A percentile compares a stretch with the other conserved stretches of the same genome.
phyloP scores from a whole-genome alignment of 2,329 filamentous ascomycete species.

The Pestalotiopsis fici region DNA sequence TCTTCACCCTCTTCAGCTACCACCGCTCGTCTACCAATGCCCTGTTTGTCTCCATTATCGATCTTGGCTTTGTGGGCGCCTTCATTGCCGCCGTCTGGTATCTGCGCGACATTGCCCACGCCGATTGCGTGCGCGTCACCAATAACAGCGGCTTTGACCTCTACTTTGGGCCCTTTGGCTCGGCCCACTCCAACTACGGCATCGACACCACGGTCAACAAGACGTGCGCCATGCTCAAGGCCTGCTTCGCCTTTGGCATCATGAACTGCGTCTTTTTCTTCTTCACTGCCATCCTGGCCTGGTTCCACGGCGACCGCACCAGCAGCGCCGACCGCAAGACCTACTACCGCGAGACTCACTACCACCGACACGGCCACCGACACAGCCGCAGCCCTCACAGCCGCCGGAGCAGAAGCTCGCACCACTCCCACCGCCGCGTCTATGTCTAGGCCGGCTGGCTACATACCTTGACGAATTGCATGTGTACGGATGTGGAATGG shows the following conservation, averaged over 20 bases:
- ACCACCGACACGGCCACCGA: slow-evolving; percentile 47
- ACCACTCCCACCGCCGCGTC: slow-evolving; percentile 52
- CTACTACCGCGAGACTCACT: slow-evolving; percentile 47
- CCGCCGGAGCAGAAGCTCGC: slow-evolving; percentile 30
- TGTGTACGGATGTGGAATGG: too few species aligned
- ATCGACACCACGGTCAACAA: slow-evolving; percentile 65
- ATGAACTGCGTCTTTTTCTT: slow-evolving; percentile 85
- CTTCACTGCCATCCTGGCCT: slow-evolving; percentile 72
- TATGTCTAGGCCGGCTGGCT: slow-evolving; percentile 43
- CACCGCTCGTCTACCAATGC: slow-evolving; percentile 62
- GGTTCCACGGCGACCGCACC: slow-evolving; percentile 50
- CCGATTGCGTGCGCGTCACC: slow-evolving; percentile 67
- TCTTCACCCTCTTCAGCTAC: slow-evolving; percentile 68
- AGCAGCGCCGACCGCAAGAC: slow-evolving; percentile 33
- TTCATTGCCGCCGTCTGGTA: slow-evolving; percentile 64
- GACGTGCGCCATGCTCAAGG: slow-evolving; percentile 90
- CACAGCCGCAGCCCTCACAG: slow-evolving; percentile 37
- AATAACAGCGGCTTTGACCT: slow-evolving; percentile 51
- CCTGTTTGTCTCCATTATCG: slow-evolving; percentile 61
- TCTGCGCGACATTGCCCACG: slow-evolving; percentile 58
- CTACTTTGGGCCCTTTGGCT: slow-evolving; percentile 63
- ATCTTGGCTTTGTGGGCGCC: slow-evolving; percentile 63
- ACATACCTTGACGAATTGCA: background rate
- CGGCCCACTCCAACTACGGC: slow-evolving; percentile 46
- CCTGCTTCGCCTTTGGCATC: slow-evolving; percentile 84